Percentiles rank a stretch among this genome's conserved stretches.
phyloP scores from a whole-genome alignment of 208 protist genomes.

The Porcisia hertigi region DNA sequence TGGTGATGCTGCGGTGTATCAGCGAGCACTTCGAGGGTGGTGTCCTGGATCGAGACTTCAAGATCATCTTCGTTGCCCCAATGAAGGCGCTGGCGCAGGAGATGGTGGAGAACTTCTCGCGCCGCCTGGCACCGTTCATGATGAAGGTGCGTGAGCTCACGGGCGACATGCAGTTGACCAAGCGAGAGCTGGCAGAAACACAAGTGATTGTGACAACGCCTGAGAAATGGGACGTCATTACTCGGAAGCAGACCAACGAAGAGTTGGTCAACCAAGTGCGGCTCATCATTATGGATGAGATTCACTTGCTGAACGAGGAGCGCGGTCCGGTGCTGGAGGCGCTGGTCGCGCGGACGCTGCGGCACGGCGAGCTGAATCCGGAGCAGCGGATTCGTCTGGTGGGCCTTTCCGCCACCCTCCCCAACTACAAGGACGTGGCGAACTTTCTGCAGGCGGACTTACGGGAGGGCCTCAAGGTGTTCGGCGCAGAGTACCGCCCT shows the following conservation, averaged over 20 bases:
- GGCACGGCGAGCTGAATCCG: constrained; percentile 90
- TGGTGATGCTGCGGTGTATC: constrained; percentile 96
- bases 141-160: constrained; percentile 97
- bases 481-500: constrained; percentile 96
- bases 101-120: constrained; percentile 97
- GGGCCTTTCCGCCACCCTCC: constrained; percentile 99
- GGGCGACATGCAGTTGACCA: constrained; percentile 99
- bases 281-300: constrained; percentile 99
- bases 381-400: constrained; percentile 94
- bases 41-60: constrained; percentile 94
- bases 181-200: constrained; percentile 95
- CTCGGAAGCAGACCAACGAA: constrained; percentile 97
- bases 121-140: constrained; percentile 88
- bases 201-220: constrained; percentile 99
- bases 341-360: constrained; percentile 97
- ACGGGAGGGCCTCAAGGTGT: constrained; percentile 95
- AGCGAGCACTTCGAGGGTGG: constrained; percentile 91
- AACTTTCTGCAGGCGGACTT: constrained; percentile 95
- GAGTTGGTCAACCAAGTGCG: constrained; percentile 86
- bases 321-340: constrained; percentile 98
- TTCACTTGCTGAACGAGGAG: constrained; percentile 99
- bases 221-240: constrained; percentile 99
- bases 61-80: constrained; percentile 99
- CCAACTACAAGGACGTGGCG: constrained; percentile 99
- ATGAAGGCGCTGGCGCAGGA: constrained; percentile 99